Conservation (phyloP, 345 rosid species). For the Eutrema japonicum region DNA sequence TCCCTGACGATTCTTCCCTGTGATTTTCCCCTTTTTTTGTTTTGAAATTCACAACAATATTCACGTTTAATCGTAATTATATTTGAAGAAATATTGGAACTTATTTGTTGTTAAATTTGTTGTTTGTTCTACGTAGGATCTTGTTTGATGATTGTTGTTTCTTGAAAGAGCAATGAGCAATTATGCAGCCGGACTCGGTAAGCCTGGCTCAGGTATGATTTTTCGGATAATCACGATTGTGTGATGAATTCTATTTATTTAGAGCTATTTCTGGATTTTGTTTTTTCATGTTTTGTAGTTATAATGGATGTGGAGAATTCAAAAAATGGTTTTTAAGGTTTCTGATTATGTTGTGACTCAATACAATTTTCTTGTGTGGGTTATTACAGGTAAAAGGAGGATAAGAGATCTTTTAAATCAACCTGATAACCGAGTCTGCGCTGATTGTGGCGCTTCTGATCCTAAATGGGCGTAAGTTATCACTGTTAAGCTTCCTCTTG, state of each 20-base stretch:
- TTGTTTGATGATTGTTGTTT: conserved; percentile 34
- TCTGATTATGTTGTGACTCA: neutral
- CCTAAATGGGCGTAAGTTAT: conserved; percentile 96
- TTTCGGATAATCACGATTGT: neutral
- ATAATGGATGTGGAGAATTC: neutral
- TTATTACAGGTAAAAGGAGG: conserved; percentile 39
- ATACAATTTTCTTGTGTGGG: neutral
- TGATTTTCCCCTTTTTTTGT: neutral
- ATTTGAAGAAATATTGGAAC: conserved; percentile 8
- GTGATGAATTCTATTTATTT: neutral
- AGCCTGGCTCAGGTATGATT: conserved; percentile 44
- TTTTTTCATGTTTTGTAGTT: conserved; percentile 10
- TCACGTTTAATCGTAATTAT: neutral
- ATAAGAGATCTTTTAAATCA: conserved; percentile 47
- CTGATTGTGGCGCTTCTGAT: conserved; percentile 91
- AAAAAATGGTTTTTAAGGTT: neutral
- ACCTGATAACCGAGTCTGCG: conserved; percentile 68
- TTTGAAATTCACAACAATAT: conserved; percentile 3
- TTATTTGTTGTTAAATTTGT: neutral
- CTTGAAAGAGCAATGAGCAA: conserved; percentile 42
- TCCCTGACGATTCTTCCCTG: neutral
- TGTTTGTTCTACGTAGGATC: conserved; percentile 20
- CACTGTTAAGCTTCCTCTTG: neutral
- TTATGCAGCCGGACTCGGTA: conserved; percentile 45
- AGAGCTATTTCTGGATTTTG: neutral